These are phyloP conservation scores for Solanum sitiens DNA, from an alignment of 257 asterid species.

Conservation along the genomic window DNA sequence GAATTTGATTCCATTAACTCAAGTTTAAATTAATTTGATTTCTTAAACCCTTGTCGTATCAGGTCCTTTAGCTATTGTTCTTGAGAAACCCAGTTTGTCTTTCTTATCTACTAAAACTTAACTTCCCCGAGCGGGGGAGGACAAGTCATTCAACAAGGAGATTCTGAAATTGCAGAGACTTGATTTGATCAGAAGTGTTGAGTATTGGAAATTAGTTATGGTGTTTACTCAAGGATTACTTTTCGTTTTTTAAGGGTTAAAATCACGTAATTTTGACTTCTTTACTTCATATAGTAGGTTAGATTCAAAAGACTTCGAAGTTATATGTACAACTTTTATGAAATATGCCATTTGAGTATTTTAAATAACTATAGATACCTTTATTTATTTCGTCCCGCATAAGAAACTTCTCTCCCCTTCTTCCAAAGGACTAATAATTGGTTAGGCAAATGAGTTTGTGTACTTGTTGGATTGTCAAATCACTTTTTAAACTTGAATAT, in stretches of 20 bases:
- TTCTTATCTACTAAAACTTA: neutral
- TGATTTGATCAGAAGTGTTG: neutral
- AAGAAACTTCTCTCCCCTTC: neutral
- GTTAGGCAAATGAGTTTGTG: neutral
- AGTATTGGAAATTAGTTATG: neutral
- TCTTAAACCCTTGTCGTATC: neutral
- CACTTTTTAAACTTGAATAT: neutral
- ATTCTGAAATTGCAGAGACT: neutral
- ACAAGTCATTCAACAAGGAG: neutral
- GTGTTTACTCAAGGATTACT: neutral
- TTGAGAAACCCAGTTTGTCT: neutral
- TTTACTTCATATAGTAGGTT: neutral
- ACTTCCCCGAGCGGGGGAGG: neutral
- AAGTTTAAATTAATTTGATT: neutral
- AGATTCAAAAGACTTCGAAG: neutral
- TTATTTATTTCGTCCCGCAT: neutral
- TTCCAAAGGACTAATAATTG: neutral
- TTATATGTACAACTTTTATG: neutral
- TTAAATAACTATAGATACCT: neutral
- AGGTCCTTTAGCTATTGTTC: neutral
- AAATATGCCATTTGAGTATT: neutral
- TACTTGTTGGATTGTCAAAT: neutral
- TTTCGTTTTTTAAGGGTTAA: neutral
- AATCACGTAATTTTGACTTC: neutral
- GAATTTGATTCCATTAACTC: neutral